Evolutionary conservation across 306 rosid genomes (phyloP).

Genomic region (Dryas drummondii): DNA sequence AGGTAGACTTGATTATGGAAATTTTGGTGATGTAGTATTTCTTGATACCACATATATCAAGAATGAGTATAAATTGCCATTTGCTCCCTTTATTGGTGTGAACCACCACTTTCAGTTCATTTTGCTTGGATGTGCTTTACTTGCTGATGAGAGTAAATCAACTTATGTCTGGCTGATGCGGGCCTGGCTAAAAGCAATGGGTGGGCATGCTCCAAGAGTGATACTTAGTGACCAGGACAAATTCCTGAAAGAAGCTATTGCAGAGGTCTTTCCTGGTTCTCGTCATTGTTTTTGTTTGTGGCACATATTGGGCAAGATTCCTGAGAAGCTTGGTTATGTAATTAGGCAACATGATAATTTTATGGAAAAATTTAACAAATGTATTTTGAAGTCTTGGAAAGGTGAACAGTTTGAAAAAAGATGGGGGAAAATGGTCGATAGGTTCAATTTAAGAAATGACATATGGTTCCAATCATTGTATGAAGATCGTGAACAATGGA

Average conservation of each 20-base stretch:
- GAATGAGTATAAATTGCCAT: conserved; percentile 39
- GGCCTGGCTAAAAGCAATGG: conserved; percentile 48
- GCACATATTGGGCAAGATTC: conserved; percentile 48
- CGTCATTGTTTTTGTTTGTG: conserved; percentile 52
- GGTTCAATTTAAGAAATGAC: conserved; percentile 36
- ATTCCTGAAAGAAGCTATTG: conserved; percentile 39
- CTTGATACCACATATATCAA: conserved; percentile 41
- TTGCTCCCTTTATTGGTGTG: conserved; percentile 49
- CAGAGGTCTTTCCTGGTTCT: conserved; percentile 40
- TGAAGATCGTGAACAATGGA: conserved; percentile 41
- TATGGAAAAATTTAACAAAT: conserved; percentile 38
- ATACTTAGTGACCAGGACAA: conserved; percentile 42
- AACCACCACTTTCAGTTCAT: conserved; percentile 43
- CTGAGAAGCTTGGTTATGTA: conserved; percentile 39
- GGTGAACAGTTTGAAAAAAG: conserved; percentile 39
- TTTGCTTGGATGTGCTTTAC: conserved; percentile 47
- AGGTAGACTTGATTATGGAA: conserved; percentile 43
- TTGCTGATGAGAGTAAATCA: conserved; percentile 42
- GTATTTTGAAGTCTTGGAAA: conserved; percentile 51
- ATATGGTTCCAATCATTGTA: conserved; percentile 38
- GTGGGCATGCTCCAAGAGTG: conserved; percentile 42
- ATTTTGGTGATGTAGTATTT: conserved; percentile 44
- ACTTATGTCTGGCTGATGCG: conserved; percentile 47
- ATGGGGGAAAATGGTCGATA: conserved; percentile 42
- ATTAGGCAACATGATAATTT: conserved; percentile 37